Conservation (phyloP, 139 green algal genomes). For the Auxenochlorella pyrenoidosa region DNA sequence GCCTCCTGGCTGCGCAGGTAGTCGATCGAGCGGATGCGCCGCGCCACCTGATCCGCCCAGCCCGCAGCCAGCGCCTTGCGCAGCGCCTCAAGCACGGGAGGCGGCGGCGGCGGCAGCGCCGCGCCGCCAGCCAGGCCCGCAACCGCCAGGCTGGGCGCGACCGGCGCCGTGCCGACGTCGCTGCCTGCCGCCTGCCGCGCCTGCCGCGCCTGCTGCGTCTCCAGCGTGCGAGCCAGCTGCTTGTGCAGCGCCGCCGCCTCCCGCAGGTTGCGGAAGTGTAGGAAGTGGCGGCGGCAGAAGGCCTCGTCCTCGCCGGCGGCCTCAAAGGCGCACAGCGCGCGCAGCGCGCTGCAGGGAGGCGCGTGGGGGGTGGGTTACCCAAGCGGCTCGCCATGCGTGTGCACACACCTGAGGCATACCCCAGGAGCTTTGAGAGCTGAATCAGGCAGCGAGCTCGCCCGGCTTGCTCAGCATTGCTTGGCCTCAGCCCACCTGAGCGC, state of each 20-base stretch:
- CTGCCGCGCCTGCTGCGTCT: slow-evolving; percentile 4
- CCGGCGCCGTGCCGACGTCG: neutral
- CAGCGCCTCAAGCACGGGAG: slow-evolving; percentile 59
- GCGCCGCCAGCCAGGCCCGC: neutral
- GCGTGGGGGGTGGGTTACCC: neutral
- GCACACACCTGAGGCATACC: too few relatives aligned
- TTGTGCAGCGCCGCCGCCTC: slow-evolving; percentile 75
- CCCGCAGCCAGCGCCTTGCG: slow-evolving; percentile 78
- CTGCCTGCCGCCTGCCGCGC: neutral
- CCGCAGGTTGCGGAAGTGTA: slow-evolving; percentile 77
- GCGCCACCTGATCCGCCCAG: slow-evolving; percentile 88
- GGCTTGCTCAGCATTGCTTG: too few relatives aligned
- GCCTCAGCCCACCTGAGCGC: slow-evolving; percentile 69
- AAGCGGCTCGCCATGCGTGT: too few relatives aligned
- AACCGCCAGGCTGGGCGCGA: slow-evolving; percentile 2
- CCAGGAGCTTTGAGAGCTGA: too few relatives aligned
- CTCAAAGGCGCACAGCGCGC: slow-evolving; percentile 85
- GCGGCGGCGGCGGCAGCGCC: slow-evolving; percentile 26
- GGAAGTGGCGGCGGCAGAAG: slow-evolving; percentile 71
- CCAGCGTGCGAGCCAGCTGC: slow-evolving; percentile 71
- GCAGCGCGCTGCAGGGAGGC: slow-evolving; percentile 50
- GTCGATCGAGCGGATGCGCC: slow-evolving; percentile 58
- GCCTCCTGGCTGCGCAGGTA: slow-evolving; percentile 44
- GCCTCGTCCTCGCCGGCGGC: slow-evolving; percentile 35
- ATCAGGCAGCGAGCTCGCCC: neutral